phyloP scores from a whole-genome alignment of 129 eudicot species.

The Solidago caesia region DNA sequence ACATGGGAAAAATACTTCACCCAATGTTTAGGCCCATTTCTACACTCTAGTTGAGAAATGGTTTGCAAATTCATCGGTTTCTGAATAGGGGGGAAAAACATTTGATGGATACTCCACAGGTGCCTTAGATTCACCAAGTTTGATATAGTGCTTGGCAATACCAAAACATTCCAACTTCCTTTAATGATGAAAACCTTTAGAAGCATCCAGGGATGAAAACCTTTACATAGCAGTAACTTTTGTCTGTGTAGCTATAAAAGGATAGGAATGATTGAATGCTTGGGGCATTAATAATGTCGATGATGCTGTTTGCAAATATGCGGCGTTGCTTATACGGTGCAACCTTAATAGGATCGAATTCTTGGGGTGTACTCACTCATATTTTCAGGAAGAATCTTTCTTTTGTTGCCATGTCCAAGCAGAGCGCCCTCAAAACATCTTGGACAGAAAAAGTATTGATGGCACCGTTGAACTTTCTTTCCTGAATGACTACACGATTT shows the following conservation, averaged over 20 bases:
- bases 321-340: neutral
- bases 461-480: constrained; percentile 4
- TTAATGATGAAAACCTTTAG: constrained; percentile 10
- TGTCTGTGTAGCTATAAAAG: neutral
- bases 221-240: too few relatives aligned
- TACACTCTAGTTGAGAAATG: too few relatives aligned
- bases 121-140: constrained; percentile 20
- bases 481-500: neutral
- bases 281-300: too few relatives aligned
- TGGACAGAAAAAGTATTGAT: constrained; percentile 15
- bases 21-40: too few relatives aligned
- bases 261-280: neutral
- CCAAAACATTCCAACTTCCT: fast-evolving
- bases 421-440: constrained; percentile 36
- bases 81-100: neutral
- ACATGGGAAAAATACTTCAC: too few relatives aligned
- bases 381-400: constrained; percentile 1
- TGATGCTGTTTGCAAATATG: neutral
- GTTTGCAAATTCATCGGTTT: too few relatives aligned
- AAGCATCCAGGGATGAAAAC: neutral
- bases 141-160: constrained; percentile 12
- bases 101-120: neutral
- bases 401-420: constrained; percentile 19
- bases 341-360: neutral
- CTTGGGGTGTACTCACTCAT: neutral